Evolutionary conservation across 1,284 basidiomycete genomes (phyloP).

Genomic region (Ceratobasidium sp.): DNA sequence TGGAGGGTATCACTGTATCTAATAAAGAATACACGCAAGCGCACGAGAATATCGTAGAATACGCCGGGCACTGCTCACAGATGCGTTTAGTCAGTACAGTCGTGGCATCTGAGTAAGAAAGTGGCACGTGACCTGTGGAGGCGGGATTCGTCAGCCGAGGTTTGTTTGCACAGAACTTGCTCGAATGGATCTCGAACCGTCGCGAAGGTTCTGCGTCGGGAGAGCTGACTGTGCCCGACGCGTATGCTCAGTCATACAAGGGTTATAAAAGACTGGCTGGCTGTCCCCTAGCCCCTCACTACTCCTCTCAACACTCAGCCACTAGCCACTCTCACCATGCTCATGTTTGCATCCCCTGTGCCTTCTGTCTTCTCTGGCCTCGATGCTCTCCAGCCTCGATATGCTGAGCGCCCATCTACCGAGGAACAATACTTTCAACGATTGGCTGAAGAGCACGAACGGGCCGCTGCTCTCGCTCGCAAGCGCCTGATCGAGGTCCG

Average conservation of each 20-base stretch:
- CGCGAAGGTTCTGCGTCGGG: constrained; percentile 20
- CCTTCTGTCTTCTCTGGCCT: constrained; percentile 13
- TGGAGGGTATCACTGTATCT: too few species aligned
- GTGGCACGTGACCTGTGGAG: neutral
- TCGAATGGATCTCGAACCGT: constrained; percentile 13
- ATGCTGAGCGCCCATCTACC: constrained; percentile 12
- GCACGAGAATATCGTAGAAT: neutral
- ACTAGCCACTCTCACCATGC: constrained; percentile 19
- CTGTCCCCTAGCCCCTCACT: neutral
- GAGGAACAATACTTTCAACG: constrained; percentile 34
- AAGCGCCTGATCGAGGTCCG: constrained; percentile 10
- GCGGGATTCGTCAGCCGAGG: constrained; percentile 11
- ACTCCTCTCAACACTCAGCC: neutral
- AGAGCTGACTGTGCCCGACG: neutral
- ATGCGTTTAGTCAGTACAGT: too few species aligned
- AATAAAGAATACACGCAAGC: too few species aligned
- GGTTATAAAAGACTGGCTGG: constrained; percentile 12
- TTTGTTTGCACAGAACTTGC: constrained; percentile 19
- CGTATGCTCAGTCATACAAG: neutral
- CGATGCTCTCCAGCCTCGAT: constrained; percentile 13
- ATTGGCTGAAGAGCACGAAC: constrained; percentile 37
- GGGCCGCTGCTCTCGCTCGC: constrained; percentile 26
- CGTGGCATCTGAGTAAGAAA: neutral
- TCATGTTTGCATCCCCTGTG: constrained; percentile 22
- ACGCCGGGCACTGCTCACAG: too few species aligned